Evolutionary conservation across 2,329 filamentous ascomycete species (phyloP), one percentile per base, ranked within the genome.

Genomic region (Blastomyces parvus): DNA sequence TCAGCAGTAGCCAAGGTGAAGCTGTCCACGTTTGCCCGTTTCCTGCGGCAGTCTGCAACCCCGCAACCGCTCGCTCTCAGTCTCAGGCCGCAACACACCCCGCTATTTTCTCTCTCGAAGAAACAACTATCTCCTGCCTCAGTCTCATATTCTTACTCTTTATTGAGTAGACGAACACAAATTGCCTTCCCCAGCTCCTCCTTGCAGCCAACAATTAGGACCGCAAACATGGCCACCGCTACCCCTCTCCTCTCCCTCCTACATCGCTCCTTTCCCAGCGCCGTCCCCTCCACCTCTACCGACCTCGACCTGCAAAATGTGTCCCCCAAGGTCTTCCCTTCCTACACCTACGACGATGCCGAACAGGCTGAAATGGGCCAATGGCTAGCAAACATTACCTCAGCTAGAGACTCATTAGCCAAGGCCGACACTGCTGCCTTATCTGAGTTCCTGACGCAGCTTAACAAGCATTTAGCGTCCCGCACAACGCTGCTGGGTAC

Each of bases 321-420:
- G 67, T 80, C 79, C 65, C 77, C 82, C 75, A 84, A 82, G 73
- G 89, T 93, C 71, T 86, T 91, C 79, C 81, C 84, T 67, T 78
- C 83, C 67, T 83, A 84, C 73, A 86, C 84, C 70, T 96, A 94
- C 81, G 86, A 85, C 66, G 81, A 87, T 70, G 83, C 86, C 68
- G 92, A 97, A 79, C 87, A 92, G 79, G 84, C 88, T 22, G 91
- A 96, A 79, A 88, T 96, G 75, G 86, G 88, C 77, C 88, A 94
- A 81, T 97, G 92, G 92, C 83, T 93, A 73, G 87, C 86, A 72
- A 89, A 89, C 56, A 86, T 90, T 52, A 83, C 87, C 65, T 86
- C 88, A 68, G 84, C 95, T 72, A 84, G 84, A 72, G 77, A 80
- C 42, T 74, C 82, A 40, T 66, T 75, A 46, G 64, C 62, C 55